Conservation (phyloP, 1,284 basidiomycete genomes). For the Neonothopanus nambi region DNA sequence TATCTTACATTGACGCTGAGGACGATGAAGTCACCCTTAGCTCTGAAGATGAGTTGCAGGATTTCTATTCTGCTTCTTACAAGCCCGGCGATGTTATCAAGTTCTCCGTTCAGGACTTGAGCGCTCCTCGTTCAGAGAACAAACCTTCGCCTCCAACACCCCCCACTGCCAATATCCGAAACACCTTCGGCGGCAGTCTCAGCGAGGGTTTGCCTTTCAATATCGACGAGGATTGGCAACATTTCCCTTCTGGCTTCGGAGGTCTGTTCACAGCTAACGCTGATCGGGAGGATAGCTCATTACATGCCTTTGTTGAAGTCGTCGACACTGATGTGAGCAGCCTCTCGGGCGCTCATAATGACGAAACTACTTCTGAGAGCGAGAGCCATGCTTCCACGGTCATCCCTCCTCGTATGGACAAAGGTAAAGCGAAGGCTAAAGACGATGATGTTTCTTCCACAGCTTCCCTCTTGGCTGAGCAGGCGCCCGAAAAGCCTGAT, state of each 20-base stretch:
- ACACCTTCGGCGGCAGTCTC: slow-evolving; percentile 49
- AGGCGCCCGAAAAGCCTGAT: slow-evolving; percentile 54
- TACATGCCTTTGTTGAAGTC: slow-evolving; percentile 65
- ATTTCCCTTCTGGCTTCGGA: slow-evolving; percentile 34
- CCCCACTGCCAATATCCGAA: slow-evolving; percentile 38
- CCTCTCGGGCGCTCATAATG: slow-evolving; percentile 16
- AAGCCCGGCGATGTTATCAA: slow-evolving; percentile 42
- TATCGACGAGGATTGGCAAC: slow-evolving; percentile 69
- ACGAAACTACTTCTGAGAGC: slow-evolving; percentile 12
- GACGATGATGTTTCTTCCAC: slow-evolving; percentile 54
- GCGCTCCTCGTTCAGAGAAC: slow-evolving; percentile 35
- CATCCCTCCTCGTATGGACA: slow-evolving; percentile 33
- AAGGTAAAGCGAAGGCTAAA: slow-evolving; percentile 51
- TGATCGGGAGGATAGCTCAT: slow-evolving; percentile 34
- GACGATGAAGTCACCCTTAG: slow-evolving; percentile 73
- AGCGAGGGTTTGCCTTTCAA: slow-evolving; percentile 46
- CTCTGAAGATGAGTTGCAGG: slow-evolving; percentile 66
- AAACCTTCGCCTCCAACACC: slow-evolving; percentile 40
- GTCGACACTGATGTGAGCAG: slow-evolving; percentile 46
- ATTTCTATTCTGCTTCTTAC: slow-evolving; percentile 46
- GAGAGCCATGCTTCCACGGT: slow-evolving; percentile 22
- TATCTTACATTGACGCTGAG: slow-evolving; percentile 69
- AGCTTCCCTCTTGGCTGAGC: slow-evolving; percentile 49
- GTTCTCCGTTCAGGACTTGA: slow-evolving; percentile 64
- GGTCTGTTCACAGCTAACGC: slow-evolving; percentile 31